Base-by-base conservation (phyloP, 164 flowering plant species). In the Macadamia tetraphylla region DNA sequence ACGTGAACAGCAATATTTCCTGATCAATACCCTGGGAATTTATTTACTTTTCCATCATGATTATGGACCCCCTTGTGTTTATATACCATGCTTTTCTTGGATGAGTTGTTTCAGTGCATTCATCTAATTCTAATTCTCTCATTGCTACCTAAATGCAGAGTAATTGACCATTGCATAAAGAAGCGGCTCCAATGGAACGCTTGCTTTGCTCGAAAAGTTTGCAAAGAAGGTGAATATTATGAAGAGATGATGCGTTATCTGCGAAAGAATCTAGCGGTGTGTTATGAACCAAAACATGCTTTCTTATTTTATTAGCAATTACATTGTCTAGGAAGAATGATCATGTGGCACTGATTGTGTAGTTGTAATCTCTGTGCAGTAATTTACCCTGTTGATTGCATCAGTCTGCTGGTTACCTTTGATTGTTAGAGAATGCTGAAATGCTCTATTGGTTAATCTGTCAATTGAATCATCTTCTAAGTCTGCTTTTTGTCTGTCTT, bases 241-340 rank as follows among this genome's bases (percentile, higher is more conserved):
- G 99, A 94, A 79, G 98, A 90, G 53, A 85, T 94, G 98, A 90
- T 94, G 97, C 94, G 93, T 62, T 94, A 94, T 75, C 75, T 94
- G 83, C 88, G 96, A 73, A 92, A 74, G 81, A 92, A 87, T 78
- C 78, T 94, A 64, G 99, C 97, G 78, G 99, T 92, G 73, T 51
- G 96, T 79, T 48, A 46, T 67, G 55, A 69, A 44, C 23, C 68
- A 29, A 43, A 53, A 18, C 6, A 8, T 53, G 2, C 40, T 65
- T 70, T 43, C 7, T 57, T 13, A 52, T 63, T 29, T 57, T 57
- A 35, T 46, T 64, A 46, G 58, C 35, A 64, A 8, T 59, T 44
- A 12, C 64, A 58, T 71, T 58, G 53, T 32, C 31, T 64, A 49
- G 51, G 7, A 11, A 3, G 12, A 46, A 8, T 46, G 52, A 23